These are phyloP conservation scores for Paracoccidioides lutzii DNA, from an alignment of 2,329 filamentous ascomycete genomes.

Conservation along the genomic window DNA sequence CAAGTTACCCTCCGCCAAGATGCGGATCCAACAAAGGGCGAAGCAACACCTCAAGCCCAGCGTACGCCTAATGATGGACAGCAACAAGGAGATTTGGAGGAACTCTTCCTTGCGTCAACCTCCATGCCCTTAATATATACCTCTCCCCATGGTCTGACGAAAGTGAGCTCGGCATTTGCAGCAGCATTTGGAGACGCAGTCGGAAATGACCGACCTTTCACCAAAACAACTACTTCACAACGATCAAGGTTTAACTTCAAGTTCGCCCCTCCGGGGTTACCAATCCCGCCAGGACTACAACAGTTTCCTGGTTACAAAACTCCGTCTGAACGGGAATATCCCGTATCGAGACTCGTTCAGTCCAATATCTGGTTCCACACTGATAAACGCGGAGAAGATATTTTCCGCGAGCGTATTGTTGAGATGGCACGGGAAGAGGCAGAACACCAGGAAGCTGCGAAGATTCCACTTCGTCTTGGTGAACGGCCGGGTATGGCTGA, in stretches of 20 bases:
- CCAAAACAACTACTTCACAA: not conserved
- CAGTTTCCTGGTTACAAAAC: not conserved
- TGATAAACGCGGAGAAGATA: conserved; percentile 6
- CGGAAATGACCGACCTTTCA: not conserved
- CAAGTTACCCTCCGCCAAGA: not conserved
- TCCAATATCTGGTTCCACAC: conserved; percentile 8
- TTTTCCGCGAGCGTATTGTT: conserved; percentile 5
- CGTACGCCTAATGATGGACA: not conserved
- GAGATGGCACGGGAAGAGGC: conserved; percentile 4
- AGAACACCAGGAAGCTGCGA: not conserved
- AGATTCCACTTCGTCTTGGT: not conserved
- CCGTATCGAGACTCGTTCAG: conserved; percentile 3
- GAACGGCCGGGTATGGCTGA: conserved; percentile 2
- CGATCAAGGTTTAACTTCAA: not conserved
- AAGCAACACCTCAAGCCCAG: not conserved
- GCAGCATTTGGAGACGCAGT: too few species aligned
- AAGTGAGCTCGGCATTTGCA: not conserved
- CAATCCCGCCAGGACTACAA: not conserved
- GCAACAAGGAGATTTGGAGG: not conserved
- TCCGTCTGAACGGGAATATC: not conserved
- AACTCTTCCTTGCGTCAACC: not conserved
- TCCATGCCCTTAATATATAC: conserved; percentile 1
- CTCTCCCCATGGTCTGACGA: not conserved
- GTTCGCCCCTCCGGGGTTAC: conserved; percentile 6
- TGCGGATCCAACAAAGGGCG: not conserved